Evolutionary conservation across 345 rosid species (phyloP).

Genomic region (Populus deltoides): DNA sequence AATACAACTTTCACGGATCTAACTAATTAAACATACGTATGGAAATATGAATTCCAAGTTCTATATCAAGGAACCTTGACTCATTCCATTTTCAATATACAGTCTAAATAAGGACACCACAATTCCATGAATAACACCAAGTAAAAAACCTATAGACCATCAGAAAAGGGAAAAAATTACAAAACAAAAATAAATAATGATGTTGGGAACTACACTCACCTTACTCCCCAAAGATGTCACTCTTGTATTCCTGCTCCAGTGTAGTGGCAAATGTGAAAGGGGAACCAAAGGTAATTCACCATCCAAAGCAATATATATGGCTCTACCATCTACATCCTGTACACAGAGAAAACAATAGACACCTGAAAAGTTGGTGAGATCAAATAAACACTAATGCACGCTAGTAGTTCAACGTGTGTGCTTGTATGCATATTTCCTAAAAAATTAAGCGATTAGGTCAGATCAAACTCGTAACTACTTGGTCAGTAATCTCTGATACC

Average conservation of each 20-base stretch:
- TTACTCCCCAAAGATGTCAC: constrained; percentile 94
- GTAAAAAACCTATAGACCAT: constrained; percentile 55
- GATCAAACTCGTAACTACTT: no score
- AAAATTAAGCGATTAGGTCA: no score
- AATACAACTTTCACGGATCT: background rate
- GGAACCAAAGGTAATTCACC: constrained; percentile 92
- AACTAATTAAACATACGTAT: no score
- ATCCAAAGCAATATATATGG: constrained; percentile 83
- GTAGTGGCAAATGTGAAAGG: constrained; percentile 89
- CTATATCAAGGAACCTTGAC: constrained; percentile 31
- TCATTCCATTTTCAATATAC: constrained; percentile 75
- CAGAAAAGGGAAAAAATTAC: constrained; percentile 1
- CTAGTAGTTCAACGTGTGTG: no score
- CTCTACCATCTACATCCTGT: constrained; percentile 90
- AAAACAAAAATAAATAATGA: background rate
- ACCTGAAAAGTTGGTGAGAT: background rate
- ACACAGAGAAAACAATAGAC: constrained; percentile 1
- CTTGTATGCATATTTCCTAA: no score
- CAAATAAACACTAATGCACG: background rate
- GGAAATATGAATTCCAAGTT: no score
- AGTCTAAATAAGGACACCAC: constrained; percentile 78
- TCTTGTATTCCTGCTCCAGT: constrained; percentile 86
- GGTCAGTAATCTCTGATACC: no score
- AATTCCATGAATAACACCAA: constrained; percentile 84
- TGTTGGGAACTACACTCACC: constrained; percentile 36